phyloP scores from a whole-genome alignment of 257 asterid species.

The Euphrasia confusa region DNA sequence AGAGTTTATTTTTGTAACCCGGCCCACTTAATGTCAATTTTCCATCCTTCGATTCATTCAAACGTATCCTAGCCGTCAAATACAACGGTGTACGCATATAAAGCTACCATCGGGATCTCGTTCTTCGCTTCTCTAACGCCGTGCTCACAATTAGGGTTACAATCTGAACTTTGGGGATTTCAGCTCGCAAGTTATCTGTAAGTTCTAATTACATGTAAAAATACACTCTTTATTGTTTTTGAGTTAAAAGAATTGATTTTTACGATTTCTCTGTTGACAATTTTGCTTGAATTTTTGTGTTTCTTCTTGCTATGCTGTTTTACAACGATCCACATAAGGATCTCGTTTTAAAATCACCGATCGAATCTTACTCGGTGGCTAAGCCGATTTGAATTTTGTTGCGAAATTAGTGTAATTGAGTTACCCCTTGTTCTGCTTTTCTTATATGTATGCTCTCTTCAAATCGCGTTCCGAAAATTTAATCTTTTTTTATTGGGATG shows the following conservation, averaged over 20 bases:
- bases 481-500: neutral
- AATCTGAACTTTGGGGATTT: conserved; percentile 22
- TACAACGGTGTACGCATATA: conserved; percentile 27
- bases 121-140: neutral
- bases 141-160: conserved; percentile 37
- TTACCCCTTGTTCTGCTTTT: neutral
- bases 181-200: conserved; percentile 22
- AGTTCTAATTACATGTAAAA: neutral
- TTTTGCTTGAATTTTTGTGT: neutral
- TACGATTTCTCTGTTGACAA: conserved; percentile 5
- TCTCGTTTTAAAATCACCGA: neutral
- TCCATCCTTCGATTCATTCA: conserved; percentile 27
- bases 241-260: neutral
- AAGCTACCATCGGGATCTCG: conserved; percentile 14
- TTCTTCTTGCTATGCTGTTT: neutral
- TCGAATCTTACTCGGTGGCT: neutral
- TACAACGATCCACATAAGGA: neutral
- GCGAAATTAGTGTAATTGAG: conserved; percentile 2
- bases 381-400: neutral
- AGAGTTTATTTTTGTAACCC: neutral
- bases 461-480: neutral
- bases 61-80: conserved; percentile 28
- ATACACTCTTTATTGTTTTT: neutral
- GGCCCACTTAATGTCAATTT: conserved; percentile 17
- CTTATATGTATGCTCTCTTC: neutral